Conservation (phyloP, 345 rosid species). For the Acer yangbiense region DNA sequence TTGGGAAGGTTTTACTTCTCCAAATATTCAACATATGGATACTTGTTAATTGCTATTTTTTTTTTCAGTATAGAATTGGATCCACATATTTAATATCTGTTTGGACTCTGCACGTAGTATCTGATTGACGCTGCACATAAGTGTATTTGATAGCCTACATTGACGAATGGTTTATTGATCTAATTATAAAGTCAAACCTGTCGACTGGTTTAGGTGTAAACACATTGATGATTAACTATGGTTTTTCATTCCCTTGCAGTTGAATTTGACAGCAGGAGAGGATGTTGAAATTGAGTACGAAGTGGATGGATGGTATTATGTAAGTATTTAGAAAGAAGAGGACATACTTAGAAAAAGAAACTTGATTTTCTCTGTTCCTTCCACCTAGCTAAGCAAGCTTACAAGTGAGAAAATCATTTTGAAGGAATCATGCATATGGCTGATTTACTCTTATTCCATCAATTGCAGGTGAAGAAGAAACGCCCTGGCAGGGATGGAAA, state of each 20-base stretch:
- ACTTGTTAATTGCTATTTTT: neutral
- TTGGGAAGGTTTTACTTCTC: neutral
- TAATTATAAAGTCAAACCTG: neutral
- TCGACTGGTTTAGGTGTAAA: conserved; percentile 5
- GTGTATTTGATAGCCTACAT: neutral
- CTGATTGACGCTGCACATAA: neutral
- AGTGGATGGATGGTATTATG: conserved; percentile 99
- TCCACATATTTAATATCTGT: neutral
- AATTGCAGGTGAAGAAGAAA: conserved; percentile 89
- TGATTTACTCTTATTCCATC: neutral
- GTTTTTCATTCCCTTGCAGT: conserved; percentile 53
- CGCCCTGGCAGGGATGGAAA: conserved; percentile 98
- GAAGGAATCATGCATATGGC: neutral
- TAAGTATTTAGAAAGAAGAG: conserved; percentile 43
- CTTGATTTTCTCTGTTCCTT: neutral
- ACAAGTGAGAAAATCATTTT: too few relatives aligned
- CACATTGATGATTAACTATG: neutral
- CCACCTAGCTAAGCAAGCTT: neutral
- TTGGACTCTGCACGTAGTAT: neutral
- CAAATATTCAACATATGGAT: neutral
- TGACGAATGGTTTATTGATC: neutral
- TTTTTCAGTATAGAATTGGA: neutral
- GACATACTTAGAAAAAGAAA: neutral
- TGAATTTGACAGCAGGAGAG: conserved; percentile 90
- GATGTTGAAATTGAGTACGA: conserved; percentile 92